Evolutionary conservation across 176 grass and related monocot genomes (phyloP).

Genomic region (Bonia amplexicaulis): DNA sequence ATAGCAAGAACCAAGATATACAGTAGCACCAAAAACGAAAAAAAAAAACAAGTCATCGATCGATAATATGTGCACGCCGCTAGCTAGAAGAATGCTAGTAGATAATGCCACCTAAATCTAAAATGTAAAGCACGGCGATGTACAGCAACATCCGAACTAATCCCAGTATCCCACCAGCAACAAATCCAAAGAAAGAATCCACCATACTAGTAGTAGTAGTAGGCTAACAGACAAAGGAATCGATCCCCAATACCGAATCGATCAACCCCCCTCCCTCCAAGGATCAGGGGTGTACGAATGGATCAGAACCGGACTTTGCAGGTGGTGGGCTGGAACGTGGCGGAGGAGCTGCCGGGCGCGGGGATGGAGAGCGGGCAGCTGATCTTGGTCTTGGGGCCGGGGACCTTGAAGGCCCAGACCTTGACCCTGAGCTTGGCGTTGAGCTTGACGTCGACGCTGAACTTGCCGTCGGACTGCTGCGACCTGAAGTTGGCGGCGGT

Average conservation of each 20-base stretch:
- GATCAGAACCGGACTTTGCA: constrained; percentile 54
- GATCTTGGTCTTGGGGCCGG: neutral
- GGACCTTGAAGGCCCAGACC: constrained; percentile 43
- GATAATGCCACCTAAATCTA: neutral
- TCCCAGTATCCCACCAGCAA: neutral
- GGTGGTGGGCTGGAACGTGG: constrained; percentile 3
- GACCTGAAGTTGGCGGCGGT: neutral
- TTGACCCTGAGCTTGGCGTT: constrained; percentile 42
- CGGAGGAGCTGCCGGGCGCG: neutral
- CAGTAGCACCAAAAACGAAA: neutral
- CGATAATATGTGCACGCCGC: neutral
- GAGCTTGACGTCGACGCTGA: constrained; percentile 36
- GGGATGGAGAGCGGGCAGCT: constrained; percentile 38
- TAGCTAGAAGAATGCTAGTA: neutral
- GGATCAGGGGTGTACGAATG: neutral
- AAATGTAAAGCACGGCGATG: neutral
- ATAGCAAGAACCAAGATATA: neutral
- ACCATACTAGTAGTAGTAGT: neutral
- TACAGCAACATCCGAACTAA: neutral
- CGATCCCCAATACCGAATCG: neutral
- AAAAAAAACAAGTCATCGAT: neutral
- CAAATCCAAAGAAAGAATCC: neutral
- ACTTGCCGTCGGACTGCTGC: neutral
- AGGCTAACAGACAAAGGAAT: neutral
- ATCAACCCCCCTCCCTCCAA: neutral